Conservation (phyloP, 768 basidiomycete species). For the Boletellus emodensis region DNA sequence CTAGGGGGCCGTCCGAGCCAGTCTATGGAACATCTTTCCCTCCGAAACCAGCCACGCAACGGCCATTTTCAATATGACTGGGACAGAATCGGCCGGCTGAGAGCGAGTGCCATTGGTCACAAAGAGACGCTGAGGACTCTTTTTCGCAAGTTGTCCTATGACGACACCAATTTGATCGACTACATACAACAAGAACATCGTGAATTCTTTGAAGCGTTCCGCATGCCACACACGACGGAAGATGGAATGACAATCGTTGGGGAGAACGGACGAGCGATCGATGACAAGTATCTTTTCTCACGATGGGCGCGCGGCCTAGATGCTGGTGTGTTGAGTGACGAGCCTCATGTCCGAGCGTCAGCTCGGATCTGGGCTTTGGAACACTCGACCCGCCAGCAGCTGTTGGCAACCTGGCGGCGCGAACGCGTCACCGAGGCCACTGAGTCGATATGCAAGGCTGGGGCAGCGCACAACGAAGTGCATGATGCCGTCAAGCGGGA, state of each 20-base stretch:
- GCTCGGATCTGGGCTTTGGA: constrained; percentile 39
- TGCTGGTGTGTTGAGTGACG: constrained; percentile 39
- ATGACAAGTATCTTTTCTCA: constrained; percentile 41
- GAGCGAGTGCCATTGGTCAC: constrained; percentile 34
- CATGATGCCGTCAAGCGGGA: constrained; percentile 33
- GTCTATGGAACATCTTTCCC: constrained; percentile 41
- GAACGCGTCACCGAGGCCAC: constrained; percentile 32
- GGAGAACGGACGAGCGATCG: constrained; percentile 35
- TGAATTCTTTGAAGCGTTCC: constrained; percentile 43
- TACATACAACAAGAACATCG: constrained; percentile 45
- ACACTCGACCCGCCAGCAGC: constrained; percentile 23
- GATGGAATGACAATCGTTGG: constrained; percentile 49
- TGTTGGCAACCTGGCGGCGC: constrained; percentile 32
- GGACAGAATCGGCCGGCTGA: constrained; percentile 17
- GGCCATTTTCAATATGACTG: not conserved
- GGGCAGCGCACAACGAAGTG: constrained; percentile 34
- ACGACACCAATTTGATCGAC: constrained; percentile 31
- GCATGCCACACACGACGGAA: constrained; percentile 29
- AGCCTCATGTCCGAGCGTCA: constrained; percentile 24
- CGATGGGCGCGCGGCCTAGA: constrained; percentile 43
- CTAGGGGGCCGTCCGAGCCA: constrained; percentile 52
- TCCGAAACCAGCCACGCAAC: constrained; percentile 26
- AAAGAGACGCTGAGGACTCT: constrained; percentile 18
- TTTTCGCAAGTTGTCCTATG: constrained; percentile 14
- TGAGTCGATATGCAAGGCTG: constrained; percentile 27